Percentiles rank a stretch among this genome's conserved stretches.
Conservation (phyloP, 768 basidiomycete genomes). For the Pulveroboletus sp. region DNA sequence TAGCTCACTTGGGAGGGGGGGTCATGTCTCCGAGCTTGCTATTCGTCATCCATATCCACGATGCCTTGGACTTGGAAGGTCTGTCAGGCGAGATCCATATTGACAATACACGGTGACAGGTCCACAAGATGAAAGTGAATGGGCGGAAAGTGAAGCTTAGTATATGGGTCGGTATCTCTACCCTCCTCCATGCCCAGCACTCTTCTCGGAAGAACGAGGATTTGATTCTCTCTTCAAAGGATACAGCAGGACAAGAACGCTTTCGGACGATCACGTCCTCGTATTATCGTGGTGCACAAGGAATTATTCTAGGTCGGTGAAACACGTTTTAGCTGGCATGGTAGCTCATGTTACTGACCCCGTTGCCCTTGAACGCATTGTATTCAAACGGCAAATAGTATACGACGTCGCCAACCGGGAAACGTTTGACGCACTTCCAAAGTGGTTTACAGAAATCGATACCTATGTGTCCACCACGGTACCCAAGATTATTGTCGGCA, state of each 20-base stretch:
- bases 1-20: not conserved
- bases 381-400: slow-evolving; percentile 43
- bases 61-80: no score
- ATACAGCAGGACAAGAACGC: slow-evolving; percentile 95
- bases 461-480: slow-evolving; percentile 84
- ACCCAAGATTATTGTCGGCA: slow-evolving; percentile 92
- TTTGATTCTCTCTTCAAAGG: slow-evolving; percentile 39
- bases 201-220: not conserved
- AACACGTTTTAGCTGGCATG: not conserved
- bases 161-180: slow-evolving; percentile 74
- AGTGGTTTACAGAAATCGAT: slow-evolving; percentile 91
- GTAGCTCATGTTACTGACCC: not conserved
- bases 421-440: slow-evolving; percentile 89
- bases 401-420: slow-evolving; percentile 93
- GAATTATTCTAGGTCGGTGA: slow-evolving; percentile 63
- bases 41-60: not conserved
- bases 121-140: slow-evolving; percentile 83
- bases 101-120: slow-evolving; percentile 38
- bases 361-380: not conserved
- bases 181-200: no score
- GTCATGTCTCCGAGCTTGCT: not conserved
- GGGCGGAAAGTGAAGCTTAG: slow-evolving; percentile 87
- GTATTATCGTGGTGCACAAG: slow-evolving; percentile 89
- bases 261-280: slow-evolving; percentile 94
- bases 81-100: not conserved